Evolutionary conservation across 805 yeast genomes (phyloP).

Genomic region (Barnettozyma pratensis): DNA sequence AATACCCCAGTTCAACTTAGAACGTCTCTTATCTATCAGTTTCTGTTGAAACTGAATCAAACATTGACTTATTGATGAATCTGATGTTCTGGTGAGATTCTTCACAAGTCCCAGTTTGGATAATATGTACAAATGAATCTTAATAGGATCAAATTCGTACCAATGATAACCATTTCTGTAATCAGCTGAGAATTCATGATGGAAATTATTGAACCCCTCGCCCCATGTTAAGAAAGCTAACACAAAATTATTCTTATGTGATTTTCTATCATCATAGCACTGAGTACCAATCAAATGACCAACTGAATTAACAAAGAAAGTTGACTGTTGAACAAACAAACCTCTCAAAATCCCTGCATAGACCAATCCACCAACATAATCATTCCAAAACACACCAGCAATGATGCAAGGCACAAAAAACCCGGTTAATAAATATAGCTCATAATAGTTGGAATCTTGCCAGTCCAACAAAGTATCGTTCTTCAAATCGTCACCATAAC

Average conservation of each 20-base stretch:
- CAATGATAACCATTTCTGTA: conserved; percentile 69
- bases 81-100: conserved; percentile 43
- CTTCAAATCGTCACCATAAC: conserved; percentile 55
- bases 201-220: conserved; percentile 89
- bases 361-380: conserved; percentile 68
- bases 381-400: conserved; percentile 67
- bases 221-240: conserved; percentile 72
- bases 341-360: conserved; percentile 76
- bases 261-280: conserved; percentile 68
- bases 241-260: conserved; percentile 64
- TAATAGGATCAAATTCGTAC: conserved; percentile 84
- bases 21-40: conserved; percentile 67
- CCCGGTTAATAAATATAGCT: conserved; percentile 44
- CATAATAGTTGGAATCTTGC: conserved; percentile 35
- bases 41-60: conserved; percentile 79
- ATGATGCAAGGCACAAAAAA: conserved; percentile 60
- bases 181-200: conserved; percentile 92
- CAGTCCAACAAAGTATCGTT: conserved; percentile 42
- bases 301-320: conserved; percentile 72
- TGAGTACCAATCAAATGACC: conserved; percentile 77
- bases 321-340: conserved; percentile 71
- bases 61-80: conserved; percentile 56
- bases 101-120: conserved; percentile 54
- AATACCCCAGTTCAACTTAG: conserved; percentile 88
- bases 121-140: conserved; percentile 53